Evolutionary conservation across 2,329 filamentous ascomycete species (phyloP), one percentile per base, ranked within the genome.

Genomic region (Aureobasidium zeae): DNA sequence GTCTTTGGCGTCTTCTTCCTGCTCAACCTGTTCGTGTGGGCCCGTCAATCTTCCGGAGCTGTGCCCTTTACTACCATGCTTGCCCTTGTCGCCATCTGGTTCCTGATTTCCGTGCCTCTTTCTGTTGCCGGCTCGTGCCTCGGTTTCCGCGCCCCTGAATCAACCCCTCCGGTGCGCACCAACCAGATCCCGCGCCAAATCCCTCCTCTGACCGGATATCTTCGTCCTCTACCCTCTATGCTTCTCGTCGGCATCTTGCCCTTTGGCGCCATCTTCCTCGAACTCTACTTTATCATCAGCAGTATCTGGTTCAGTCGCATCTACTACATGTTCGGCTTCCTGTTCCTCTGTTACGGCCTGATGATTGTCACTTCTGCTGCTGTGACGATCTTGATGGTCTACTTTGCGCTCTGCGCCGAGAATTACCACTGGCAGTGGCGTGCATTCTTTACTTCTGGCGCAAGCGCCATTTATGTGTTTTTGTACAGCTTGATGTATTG

Each of bases 391-490:
- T 70, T 98, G 13, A 81, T 96, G 74, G 85, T 95, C 0, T 98
- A 98, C 66, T 96, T 96, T 70, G 63, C 98, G 54, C 78, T 98
- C 11, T 96, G 89, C 60, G 81, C 86, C 0, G 91, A 98, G 67
- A 91, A 98, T 66, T 98, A 98, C 66, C 84, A 94, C 63, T 98
- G 91, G 91, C 91, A 96, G 57, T 98, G 91, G 91, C 79, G 91
- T 41, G 81, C 87, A 5, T 98, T 98, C 69, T 74, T 86, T 48
- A 89, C 86, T 2, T 87, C 87, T 1, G 91, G 91, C 47, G 89
- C 87, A 58, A 93, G 83, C 41, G 88, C 88, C 1, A 76, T 77
- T 11, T 98, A 96, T 60, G 87, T 98, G 33, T 96, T 96, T 63
- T 67, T 83, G 28, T 93, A 94, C 63, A 88, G 87, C 42, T 65